A percentile compares a stretch with the other conserved stretches of the same genome.
Conservation (phyloP, 1,284 basidiomycete species). For the Chiua sp. region DNA sequence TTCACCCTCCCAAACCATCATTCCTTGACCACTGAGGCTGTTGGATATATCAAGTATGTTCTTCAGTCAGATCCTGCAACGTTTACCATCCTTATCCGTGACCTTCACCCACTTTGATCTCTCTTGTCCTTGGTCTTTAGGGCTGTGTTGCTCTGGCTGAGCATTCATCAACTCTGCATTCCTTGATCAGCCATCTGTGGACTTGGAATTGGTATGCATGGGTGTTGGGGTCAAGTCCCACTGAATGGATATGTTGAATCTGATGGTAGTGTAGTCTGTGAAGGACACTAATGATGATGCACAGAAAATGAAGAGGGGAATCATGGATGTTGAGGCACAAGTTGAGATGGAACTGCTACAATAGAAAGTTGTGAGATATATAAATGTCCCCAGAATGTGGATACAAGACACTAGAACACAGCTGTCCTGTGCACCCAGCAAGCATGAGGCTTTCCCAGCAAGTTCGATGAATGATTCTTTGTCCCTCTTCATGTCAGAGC, state of each 20-base stretch:
- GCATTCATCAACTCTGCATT: too few relatives aligned
- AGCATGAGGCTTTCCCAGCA: not conserved
- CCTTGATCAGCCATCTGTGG: too few relatives aligned
- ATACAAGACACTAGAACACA: not conserved
- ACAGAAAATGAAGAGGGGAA: not conserved
- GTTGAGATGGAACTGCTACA: not conserved
- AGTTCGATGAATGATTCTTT: not conserved
- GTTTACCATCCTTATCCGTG: not conserved
- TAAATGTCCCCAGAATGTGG: not conserved
- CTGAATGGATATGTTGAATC: not conserved
- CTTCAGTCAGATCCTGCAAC: not conserved
- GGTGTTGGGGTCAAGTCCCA: not conserved
- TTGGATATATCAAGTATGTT: constrained; percentile 3
- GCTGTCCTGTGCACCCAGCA: not conserved
- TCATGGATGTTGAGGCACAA: not conserved
- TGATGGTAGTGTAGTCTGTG: not conserved
- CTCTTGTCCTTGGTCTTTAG: not conserved
- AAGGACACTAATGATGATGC: not conserved
- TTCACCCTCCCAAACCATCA: constrained; percentile 8
- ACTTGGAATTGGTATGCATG: too few relatives aligned
- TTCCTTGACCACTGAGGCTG: constrained; percentile 1
- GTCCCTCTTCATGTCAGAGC: not conserved
- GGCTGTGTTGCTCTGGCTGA: too few relatives aligned
- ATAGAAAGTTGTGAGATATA: not conserved
- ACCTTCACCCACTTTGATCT: not conserved